A percentile compares a stretch with the other conserved stretches of the same genome.
phyloP scores from a whole-genome alignment of 352 stramenopile genomes.

The Lagenidium giganteum region DNA sequence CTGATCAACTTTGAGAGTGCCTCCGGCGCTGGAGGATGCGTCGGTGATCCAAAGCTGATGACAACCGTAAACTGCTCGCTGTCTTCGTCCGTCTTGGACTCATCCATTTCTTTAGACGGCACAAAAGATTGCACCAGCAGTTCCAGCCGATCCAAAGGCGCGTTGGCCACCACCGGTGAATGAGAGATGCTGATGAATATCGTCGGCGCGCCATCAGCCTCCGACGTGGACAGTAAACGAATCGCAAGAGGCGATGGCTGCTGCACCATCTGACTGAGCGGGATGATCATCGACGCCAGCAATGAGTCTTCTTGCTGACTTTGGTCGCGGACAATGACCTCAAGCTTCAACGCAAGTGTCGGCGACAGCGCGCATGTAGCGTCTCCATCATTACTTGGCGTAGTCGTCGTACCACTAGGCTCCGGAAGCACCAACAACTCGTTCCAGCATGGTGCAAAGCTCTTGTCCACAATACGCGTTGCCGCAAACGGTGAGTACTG shows the following conservation, averaged over 20 bases:
- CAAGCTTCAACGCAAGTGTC: slow-evolving; percentile 41
- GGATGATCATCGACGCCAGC: slow-evolving; percentile 11
- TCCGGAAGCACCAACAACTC: slow-evolving; percentile 59
- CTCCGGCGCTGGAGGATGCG: too few species aligned
- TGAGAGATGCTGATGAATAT: too few species aligned
- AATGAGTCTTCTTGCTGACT: slow-evolving; percentile 64
- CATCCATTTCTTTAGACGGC: not conserved
- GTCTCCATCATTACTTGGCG: too few species aligned
- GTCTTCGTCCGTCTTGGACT: not conserved
- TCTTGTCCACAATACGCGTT: slow-evolving; percentile 49
- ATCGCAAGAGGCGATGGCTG: not conserved
- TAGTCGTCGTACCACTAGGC: too few species aligned
- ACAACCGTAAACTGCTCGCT: not conserved
- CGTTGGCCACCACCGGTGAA: slow-evolving; percentile 15
- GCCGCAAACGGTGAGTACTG: slow-evolving; percentile 56
- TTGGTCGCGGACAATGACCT: slow-evolving; percentile 51
- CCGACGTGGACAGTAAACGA: too few species aligned
- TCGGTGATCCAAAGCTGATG: too few species aligned
- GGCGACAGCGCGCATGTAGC: too few species aligned
- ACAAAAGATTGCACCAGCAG: slow-evolving; percentile 16
- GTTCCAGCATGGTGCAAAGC: slow-evolving; percentile 42
- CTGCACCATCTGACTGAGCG: slow-evolving; percentile 4
- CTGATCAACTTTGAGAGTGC: too few species aligned
- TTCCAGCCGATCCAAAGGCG: slow-evolving; percentile 11
- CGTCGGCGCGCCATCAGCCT: too few species aligned